A percentile compares a stretch with the other conserved stretches of the same genome.
Conservation (phyloP, 1,284 basidiomycete species). For the Cutaneotrichosporon sp. region DNA sequence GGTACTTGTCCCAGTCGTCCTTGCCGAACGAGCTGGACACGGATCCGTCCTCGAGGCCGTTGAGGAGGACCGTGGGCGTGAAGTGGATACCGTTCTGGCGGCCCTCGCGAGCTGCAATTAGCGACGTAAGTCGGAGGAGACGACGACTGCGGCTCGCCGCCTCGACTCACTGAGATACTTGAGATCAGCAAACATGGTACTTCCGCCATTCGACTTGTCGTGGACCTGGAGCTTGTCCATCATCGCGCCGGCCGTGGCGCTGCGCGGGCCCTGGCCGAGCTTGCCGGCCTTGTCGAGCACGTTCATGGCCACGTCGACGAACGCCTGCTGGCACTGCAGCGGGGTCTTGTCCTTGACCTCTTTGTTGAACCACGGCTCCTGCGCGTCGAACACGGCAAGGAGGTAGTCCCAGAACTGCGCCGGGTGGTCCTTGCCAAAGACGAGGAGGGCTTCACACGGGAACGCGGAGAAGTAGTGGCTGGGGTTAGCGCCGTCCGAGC, state of each 20-base stretch:
- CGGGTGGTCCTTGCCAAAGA: conserved; percentile 65
- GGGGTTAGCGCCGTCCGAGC: conserved; percentile 3
- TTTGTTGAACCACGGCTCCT: conserved; percentile 64
- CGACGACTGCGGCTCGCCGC: not conserved
- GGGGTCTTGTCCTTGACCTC: conserved; percentile 62
- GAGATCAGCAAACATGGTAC: conserved; percentile 49
- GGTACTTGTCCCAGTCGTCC: conserved; percentile 78
- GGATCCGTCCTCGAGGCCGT: conserved; percentile 72
- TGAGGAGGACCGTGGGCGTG: conserved; percentile 80
- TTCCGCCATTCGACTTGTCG: conserved; percentile 40
- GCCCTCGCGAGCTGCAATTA: conserved; percentile 63
- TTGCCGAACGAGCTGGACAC: conserved; percentile 78
- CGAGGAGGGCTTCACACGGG: conserved; percentile 74
- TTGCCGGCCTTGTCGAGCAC: conserved; percentile 36
- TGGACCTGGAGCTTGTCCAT: conserved; percentile 33
- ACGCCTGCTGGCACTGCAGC: conserved; percentile 8
- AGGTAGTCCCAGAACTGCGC: conserved; percentile 73
- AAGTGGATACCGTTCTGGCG: conserved; percentile 90
- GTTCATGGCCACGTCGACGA: conserved; percentile 47
- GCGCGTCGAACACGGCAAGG: conserved; percentile 65
- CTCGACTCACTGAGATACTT: conserved; percentile 14
- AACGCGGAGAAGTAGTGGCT: conserved; percentile 70
- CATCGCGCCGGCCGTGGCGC: conserved; percentile 29
- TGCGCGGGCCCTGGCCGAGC: conserved; percentile 26
- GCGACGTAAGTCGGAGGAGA: not conserved